These are phyloP conservation scores for Penicillium corylophilum DNA, from an alignment of 2,329 filamentous ascomycete genomes.

Conservation along the genomic window DNA sequence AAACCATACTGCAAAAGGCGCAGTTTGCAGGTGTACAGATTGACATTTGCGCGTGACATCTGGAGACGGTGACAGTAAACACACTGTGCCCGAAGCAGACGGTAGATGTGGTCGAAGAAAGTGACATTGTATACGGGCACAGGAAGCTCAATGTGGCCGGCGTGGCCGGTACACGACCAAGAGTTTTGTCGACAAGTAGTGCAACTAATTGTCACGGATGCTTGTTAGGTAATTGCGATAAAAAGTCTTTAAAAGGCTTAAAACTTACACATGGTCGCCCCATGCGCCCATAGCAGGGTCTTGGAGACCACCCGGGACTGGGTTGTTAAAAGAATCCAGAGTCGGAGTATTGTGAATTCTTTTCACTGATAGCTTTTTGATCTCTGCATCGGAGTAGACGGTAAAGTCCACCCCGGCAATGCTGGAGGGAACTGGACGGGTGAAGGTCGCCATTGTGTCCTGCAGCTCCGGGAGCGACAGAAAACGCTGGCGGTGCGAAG, in stretches of 20 bases:
- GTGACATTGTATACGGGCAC: constrained; percentile 94
- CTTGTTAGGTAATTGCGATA: constrained; percentile 14
- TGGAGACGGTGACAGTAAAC: constrained; percentile 87
- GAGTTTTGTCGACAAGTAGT: constrained; percentile 86
- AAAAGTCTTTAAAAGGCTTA: constrained; percentile 3
- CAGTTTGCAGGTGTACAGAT: constrained; percentile 79
- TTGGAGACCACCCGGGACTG: constrained; percentile 86
- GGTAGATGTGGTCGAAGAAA: constrained; percentile 88
- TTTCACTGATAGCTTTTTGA: constrained; percentile 87
- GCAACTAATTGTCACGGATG: constrained; percentile 59
- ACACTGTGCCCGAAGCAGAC: constrained; percentile 82
- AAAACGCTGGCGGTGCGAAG: constrained; percentile 32
- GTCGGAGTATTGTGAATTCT: constrained; percentile 89
- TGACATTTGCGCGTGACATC: constrained; percentile 71
- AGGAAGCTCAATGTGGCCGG: constrained; percentile 91
- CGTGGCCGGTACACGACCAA: constrained; percentile 83
- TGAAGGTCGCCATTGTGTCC: constrained; percentile 46
- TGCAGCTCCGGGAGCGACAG: constrained; percentile 36
- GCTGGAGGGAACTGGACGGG: constrained; percentile 78
- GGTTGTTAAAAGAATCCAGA: constrained; percentile 89
- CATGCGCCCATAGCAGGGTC: constrained; percentile 89
- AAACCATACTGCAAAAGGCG: constrained; percentile 82
- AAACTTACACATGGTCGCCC: constrained; percentile 73
- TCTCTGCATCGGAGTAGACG: constrained; percentile 77
- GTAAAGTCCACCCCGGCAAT: constrained; percentile 88